Evolutionary conservation across 2,329 filamentous ascomycete species (phyloP), one percentile per base, ranked within the genome.

Genomic region (Hyphodiscus sp.): DNA sequence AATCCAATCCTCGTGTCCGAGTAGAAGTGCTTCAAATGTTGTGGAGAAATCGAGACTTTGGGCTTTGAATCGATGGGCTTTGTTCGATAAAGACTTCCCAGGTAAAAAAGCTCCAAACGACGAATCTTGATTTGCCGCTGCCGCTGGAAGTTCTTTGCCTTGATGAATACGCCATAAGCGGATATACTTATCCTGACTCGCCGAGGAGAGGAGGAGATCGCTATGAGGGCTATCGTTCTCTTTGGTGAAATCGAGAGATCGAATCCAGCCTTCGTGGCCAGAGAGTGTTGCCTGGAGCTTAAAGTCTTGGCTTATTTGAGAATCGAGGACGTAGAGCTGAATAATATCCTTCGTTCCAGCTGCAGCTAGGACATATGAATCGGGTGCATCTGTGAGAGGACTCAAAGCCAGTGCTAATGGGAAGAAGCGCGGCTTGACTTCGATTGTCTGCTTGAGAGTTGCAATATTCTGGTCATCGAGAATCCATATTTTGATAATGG

Each of bases 1-100:
- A 53, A 99, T 92, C 94, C 94, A 99, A 66, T 99, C 94, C 67
- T 99, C 94, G 66, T 99, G 94, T 9, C 94, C 94, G 2, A 99
- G 80, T 6, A 99, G 79, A 2, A 99, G 76, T 1, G 94, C 94
- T 69, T 99, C 94, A 61, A 99, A 97, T 0, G 91, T 95, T 52
- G 96, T 77, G 7, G 87, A 88, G 69, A 88, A 92, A 60, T 86
- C 85, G 18, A 65, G 51, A 3, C 74, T 75, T 1, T 72, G 74
- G 2, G 81, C 77, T 43, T 80, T 79, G 54, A 99, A 82, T 51
- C 81, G 80, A 68, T 97, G 87, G 0, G 88, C 86, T 71, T 96
- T 97, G 70, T 96, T 97, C 0, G 90, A 89, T 0, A 95, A 77
- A 0, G 87, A 88, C 58, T 84, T 86, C 1, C 87, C 86, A 0